Conservation (phyloP, 495 filamentous ascomycete species). For the Penicillium goetzii region DNA sequence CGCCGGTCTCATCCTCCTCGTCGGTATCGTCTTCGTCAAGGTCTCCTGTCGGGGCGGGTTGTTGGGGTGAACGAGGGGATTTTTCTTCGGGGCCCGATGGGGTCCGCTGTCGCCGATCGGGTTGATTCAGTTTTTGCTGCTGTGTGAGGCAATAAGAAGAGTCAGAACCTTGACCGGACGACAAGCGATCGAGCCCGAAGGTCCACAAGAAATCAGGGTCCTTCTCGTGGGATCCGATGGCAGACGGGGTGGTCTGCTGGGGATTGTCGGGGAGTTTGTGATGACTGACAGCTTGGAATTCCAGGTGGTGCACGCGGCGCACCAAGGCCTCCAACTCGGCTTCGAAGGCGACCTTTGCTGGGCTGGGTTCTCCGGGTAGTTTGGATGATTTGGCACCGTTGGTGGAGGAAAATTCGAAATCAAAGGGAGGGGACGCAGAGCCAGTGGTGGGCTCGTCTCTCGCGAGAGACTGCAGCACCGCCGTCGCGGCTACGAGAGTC, state of each 20-base stretch:
- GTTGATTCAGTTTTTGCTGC: conserved; percentile 45
- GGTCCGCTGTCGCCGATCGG: conserved; percentile 32
- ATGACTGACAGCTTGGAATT: conserved; percentile 64
- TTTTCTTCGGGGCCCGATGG: conserved; percentile 31
- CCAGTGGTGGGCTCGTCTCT: conserved; percentile 47
- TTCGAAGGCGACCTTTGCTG: conserved; percentile 70
- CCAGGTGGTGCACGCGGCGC: conserved; percentile 68
- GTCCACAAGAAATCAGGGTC: conserved; percentile 43
- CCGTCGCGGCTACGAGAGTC: conserved; percentile 63
- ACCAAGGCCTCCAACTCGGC: conserved; percentile 70
- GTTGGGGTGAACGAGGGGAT: conserved; percentile 16
- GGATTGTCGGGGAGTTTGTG: conserved; percentile 66
- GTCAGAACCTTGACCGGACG: conserved; percentile 46
- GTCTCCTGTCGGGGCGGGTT: conserved; percentile 38
- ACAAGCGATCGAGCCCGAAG: conserved; percentile 47
- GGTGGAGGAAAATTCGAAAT: conserved; percentile 38
- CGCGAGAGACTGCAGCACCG: conserved; percentile 66
- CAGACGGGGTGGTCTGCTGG: conserved; percentile 56
- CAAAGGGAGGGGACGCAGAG: conserved; percentile 46
- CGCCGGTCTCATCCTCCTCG: conserved; percentile 44
- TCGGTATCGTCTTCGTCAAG: conserved; percentile 47
- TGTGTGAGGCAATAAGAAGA: conserved; percentile 44
- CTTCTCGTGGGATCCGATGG: conserved; percentile 53
- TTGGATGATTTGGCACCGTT: conserved; percentile 53
- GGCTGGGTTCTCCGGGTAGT: conserved; percentile 65